phyloP scores from a whole-genome alignment of 73 alveolate genomes.

The Symbiodinium natans region DNA sequence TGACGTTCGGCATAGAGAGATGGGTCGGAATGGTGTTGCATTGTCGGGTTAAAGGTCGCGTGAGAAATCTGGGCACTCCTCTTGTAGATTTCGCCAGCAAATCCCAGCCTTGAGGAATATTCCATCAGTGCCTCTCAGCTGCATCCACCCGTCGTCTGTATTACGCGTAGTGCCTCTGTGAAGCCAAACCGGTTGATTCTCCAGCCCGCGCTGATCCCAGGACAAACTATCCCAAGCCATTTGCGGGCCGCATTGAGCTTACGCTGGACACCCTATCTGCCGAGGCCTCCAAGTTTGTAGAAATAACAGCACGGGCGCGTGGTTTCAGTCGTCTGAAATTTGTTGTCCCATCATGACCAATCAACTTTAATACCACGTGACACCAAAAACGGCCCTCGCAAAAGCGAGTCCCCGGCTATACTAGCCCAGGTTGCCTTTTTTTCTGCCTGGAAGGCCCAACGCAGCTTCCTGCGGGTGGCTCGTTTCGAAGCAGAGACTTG shows the following conservation, averaged over 20 bases:
- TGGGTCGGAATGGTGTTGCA: too few species aligned
- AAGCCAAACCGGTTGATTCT: background rate
- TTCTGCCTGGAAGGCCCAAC: constrained; percentile 84
- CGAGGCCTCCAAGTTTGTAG: constrained; percentile 56
- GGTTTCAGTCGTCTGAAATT: too few species aligned
- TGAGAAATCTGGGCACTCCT: too few species aligned
- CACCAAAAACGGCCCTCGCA: too few species aligned
- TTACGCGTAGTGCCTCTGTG: background rate
- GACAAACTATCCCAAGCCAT: constrained; percentile 75
- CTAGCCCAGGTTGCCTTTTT: too few species aligned
- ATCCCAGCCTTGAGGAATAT: constrained; percentile 13
- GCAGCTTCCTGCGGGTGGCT: constrained; percentile 73
- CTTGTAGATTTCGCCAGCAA: background rate
- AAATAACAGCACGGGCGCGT: too few species aligned
- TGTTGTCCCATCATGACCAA: too few species aligned
- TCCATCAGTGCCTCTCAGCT: constrained; percentile 45
- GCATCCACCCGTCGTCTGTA: background rate
- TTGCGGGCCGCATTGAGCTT: constrained; percentile 34
- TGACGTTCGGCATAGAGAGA: too few species aligned
- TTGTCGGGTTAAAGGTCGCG: too few species aligned
- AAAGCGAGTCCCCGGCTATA: too few species aligned
- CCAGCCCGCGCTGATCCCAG: background rate
- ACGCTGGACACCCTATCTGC: constrained; percentile 58
- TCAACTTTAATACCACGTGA: too few species aligned
- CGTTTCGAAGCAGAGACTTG: constrained; percentile 82